phyloP scores from a whole-genome alignment of 805 yeast species.

The Barnettozyma populi region DNA sequence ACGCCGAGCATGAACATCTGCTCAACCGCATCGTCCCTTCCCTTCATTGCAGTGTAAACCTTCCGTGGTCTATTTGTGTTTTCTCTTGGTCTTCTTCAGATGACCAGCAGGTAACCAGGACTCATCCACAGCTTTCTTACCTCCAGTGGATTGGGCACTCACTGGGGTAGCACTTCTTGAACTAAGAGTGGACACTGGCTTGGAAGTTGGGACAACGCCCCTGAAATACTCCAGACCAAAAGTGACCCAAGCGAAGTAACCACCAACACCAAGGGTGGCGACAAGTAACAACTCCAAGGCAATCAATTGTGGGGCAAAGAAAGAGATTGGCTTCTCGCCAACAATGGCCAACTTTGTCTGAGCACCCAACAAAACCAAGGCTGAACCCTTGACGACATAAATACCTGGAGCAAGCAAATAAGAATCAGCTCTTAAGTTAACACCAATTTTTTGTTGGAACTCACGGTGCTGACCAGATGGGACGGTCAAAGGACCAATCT shows the following conservation, averaged over 20 bases:
- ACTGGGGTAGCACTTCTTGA: conserved; percentile 10
- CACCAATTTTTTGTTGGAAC: conserved; percentile 55
- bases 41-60: background rate
- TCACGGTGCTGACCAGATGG: conserved; percentile 41
- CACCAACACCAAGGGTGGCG: conserved; percentile 43
- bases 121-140: conserved; percentile 34
- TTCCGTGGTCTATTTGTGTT: conserved; percentile 16
- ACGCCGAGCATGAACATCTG: background rate
- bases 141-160: conserved; percentile 21
- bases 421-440: conserved; percentile 51
- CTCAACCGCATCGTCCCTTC: background rate
- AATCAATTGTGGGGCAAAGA: conserved; percentile 68
- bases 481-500: conserved; percentile 55
- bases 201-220: conserved; percentile 24
- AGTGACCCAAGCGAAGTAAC: conserved; percentile 39
- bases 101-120: conserved; percentile 59
- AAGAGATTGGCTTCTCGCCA: conserved; percentile 59
- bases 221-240: conserved; percentile 44
- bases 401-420: conserved; percentile 58
- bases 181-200: conserved; percentile 10
- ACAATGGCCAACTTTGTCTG: conserved; percentile 54
- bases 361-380: conserved; percentile 50
- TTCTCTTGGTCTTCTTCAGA: conserved; percentile 32
- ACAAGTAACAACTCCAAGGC: conserved; percentile 52
- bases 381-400: conserved; percentile 44